Base-by-base conservation (phyloP, 176 grass and related monocot genomes). In the Carex parvula region DNA sequence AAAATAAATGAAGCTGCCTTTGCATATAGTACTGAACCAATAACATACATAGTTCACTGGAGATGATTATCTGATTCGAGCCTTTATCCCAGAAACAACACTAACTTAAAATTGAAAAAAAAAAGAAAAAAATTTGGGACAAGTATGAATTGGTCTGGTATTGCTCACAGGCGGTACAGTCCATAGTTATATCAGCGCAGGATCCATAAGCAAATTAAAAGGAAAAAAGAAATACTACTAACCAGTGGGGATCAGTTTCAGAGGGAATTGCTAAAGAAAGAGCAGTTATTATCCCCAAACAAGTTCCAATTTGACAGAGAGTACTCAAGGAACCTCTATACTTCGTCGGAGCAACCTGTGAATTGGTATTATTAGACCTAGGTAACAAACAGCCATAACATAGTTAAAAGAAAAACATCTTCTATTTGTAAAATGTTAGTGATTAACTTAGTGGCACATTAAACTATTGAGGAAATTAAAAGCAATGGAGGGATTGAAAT, bases 231-330 rank as follows among this genome's bases (percentile, higher is more conserved):
- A 83, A 91, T 68, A 85, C 87, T 78, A 58, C 96, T 90, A 87
- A 99, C 93, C 96, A 99, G 86, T 95, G 96, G 64, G 93, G 91
- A 90, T 98, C 89, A 46, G 86, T 98, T 93, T 95, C 96, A 88
- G 96, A 95, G 82, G 92, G 92, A 93, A 98, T 92, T 65, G 88
- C 96, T 77, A 95, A 90, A 37, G 96, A 88, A 83, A 98, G 88
- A 60, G 89, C 84, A 76, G 88, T 90, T 90, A 98, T 95, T 89
- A 98, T 98, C 84, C 96, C 96, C 88, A 99, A 84, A 84, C 96
- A 99, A 37, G 96, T 95, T 55, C 93, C 93, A 80, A 99, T 95
- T 90, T 99, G 96, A 90, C 91, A 95, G 15, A 95, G 65, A 71
- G 86, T 93, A 4, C 96, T 90, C 87, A 99, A 80, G 79, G 81